Evolutionary conservation across 345 rosid genomes (phyloP).

Genomic region (Psidium guajava): DNA sequence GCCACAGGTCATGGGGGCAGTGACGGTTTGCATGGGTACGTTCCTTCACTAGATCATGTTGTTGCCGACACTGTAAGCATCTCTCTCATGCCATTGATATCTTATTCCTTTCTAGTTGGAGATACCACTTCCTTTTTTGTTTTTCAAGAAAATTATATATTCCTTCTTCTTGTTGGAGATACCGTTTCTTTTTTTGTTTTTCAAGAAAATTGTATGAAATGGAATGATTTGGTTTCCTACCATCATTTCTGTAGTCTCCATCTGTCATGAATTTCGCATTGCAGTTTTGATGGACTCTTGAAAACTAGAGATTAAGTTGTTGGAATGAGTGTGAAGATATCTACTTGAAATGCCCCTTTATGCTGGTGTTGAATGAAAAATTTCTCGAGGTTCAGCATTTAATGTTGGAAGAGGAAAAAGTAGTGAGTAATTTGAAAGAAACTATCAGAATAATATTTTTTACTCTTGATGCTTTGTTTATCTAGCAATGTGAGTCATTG

Average conservation of each 20-base stretch:
- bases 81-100: not conserved
- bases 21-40: conserved; percentile 98
- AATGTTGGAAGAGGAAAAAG: not conserved
- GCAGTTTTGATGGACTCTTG: not conserved
- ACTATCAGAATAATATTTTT: not conserved
- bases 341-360: not conserved
- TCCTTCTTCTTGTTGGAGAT: too few species aligned
- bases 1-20: conserved; percentile 92
- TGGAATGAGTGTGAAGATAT: not conserved
- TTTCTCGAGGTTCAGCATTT: not conserved
- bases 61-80: conserved; percentile 77
- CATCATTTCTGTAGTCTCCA: not conserved
- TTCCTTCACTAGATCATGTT: conserved; percentile 94
- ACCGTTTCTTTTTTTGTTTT: not conserved
- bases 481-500: not conserved
- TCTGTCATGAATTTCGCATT: not conserved
- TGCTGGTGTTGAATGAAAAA: not conserved
- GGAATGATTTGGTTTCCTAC: not conserved
- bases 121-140: not conserved
- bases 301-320: not conserved
- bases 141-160: too few species aligned
- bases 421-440: not conserved
- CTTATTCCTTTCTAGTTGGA: not conserved
- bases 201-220: not conserved
- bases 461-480: not conserved